Conservation (phyloP, 805 yeast species). For the Saccharomycopsis oosterbeekiorum region DNA sequence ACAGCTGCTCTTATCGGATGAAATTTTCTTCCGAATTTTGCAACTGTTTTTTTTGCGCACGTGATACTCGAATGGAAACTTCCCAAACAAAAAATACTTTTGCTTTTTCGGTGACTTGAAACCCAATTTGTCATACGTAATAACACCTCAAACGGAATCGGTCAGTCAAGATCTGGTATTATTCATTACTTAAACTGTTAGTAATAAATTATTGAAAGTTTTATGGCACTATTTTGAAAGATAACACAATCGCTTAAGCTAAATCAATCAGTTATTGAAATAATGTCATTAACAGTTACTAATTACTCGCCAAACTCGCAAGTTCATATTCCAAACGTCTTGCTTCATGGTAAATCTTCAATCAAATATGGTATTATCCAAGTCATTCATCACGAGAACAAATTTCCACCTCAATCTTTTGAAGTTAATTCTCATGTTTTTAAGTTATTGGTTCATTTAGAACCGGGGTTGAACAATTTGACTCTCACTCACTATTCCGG, state of each 20-base stretch:
- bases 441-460: constrained; percentile 64
- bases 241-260: too few relatives aligned
- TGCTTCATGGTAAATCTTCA: constrained; percentile 39
- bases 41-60: too few relatives aligned
- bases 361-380: constrained; percentile 30
- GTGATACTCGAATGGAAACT: too few relatives aligned
- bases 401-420: constrained; percentile 58
- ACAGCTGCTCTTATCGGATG: not conserved
- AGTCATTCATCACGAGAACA: constrained; percentile 32
- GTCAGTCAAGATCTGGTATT: too few relatives aligned
- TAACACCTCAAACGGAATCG: too few relatives aligned
- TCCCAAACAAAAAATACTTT: too few relatives aligned
- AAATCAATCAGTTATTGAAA: not conserved
- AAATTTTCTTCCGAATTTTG: not conserved
- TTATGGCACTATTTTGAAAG: too few relatives aligned
- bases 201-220: too few relatives aligned
- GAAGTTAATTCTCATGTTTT: constrained; percentile 65
- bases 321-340: constrained; percentile 39
- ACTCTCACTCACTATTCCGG: constrained; percentile 39
- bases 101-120: too few relatives aligned
- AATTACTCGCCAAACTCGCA: constrained; percentile 20
- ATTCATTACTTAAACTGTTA: too few relatives aligned
- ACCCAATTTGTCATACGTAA: too few relatives aligned
- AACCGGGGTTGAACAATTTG: constrained; percentile 57
- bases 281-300: constrained; percentile 3